phyloP scores from a whole-genome alignment of 495 filamentous ascomycete species.

The Aspergillus homomorphus region DNA sequence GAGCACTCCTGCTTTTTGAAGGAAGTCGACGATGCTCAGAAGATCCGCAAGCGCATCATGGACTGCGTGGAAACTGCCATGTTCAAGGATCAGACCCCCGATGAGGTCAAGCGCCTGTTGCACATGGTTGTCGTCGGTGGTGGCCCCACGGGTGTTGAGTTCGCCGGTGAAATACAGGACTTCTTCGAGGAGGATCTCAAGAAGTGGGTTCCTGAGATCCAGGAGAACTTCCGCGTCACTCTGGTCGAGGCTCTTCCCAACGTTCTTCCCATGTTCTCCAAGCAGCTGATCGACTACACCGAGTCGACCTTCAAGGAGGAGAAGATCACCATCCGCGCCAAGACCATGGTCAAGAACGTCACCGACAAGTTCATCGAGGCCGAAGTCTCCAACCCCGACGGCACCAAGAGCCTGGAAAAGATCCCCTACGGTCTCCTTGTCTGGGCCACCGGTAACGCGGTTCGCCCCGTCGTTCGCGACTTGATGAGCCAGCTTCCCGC shows the following conservation, averaged over 20 bases:
- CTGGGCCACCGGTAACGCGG: conserved; percentile 96
- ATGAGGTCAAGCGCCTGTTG: conserved; percentile 88
- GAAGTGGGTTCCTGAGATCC: conserved; percentile 96
- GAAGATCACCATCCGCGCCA: conserved; percentile 91
- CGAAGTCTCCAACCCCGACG: conserved; percentile 80
- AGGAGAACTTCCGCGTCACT: conserved; percentile 91
- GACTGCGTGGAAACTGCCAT: conserved; percentile 97
- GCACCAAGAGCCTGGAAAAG: conserved; percentile 71
- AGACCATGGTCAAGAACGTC: conserved; percentile 98
- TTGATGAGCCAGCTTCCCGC: conserved; percentile 89
- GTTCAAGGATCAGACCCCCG: conserved; percentile 92
- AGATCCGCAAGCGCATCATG: conserved; percentile 98
- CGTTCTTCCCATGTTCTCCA: conserved; percentile 97
- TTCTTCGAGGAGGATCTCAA: conserved; percentile 97
- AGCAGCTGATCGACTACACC: conserved; percentile 98
- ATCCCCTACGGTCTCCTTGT: conserved; percentile 96
- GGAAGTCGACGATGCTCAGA: conserved; percentile 92
- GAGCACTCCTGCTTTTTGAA: conserved; percentile 98
- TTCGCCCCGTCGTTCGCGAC: conserved; percentile 83
- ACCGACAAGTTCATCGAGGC: conserved; percentile 94
- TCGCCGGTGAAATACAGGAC: conserved; percentile 95
- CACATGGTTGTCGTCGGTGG: conserved; percentile 99
- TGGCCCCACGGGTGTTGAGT: conserved; percentile 96
- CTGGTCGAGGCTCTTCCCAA: conserved; percentile 98
- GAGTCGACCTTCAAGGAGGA: conserved; percentile 99